Evolutionary conservation across 176 grass and related monocot species (phyloP), one percentile per base, ranked within the genome.

Genomic region (Phoenix dactylifera): DNA sequence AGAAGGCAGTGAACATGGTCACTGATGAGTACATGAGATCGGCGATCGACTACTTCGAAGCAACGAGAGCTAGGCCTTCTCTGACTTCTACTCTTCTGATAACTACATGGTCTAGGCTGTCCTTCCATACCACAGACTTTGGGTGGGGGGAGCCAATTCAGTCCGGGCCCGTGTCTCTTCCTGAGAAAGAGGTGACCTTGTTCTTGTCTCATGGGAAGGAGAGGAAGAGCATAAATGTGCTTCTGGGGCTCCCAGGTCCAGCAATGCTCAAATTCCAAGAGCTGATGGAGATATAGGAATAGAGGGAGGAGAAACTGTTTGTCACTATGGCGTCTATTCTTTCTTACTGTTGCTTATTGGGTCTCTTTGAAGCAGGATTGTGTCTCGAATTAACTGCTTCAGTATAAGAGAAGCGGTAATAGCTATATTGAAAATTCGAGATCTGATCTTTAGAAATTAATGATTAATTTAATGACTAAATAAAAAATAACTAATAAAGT

Each of bases 1-100:
- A 86, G 74, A 81, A 28, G 15, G 84, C 87, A 4, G 85, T 98
- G 35, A 56, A 63, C 26, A 71, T 81, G 79, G 93, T 92, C 14
- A 88, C 84, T 4, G 84, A 92, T 51, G 93, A 89, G 56, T 89
- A 98, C 74, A 88, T 98, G 84, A 52, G 93, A 3, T 98, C 93
- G 16, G 93, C 81, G 19, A 81, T 98, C 17, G 87, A 98, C 73
- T 98, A 83, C 76, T 98, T 92, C 58, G 93, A 98, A 88, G 68
- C 68, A 5, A 92, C 93, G 69, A 66, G 84, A 7, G 75, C 79
- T 5, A 30, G 93, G 28, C 93, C 93, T 4, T 92, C 84, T n/a
- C 76, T 98, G 54, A 73, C 84, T 1, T 78, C 87, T 16, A 97
- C 93, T 54, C 84, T 98, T 22, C 67, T 98, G 59, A 85, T 98